Base-by-base conservation (phyloP, 73 alveolate species). In the Paramecium pentaurelia region DNA sequence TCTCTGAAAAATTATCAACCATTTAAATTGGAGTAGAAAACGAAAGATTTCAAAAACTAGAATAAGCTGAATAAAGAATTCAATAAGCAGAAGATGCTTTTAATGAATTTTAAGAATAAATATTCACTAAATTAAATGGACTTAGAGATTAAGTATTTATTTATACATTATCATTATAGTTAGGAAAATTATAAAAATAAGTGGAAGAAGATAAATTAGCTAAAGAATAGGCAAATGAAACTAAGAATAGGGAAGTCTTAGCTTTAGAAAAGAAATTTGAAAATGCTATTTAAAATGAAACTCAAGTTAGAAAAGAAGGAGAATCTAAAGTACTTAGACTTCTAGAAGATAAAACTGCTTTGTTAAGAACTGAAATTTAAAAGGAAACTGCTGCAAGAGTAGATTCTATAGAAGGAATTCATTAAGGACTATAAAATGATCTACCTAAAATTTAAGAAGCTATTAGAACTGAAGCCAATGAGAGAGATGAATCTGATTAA, bases 181-280 rank as follows among this genome's bases (percentile, higher is more conserved):
- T 94, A 73, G 68, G 60, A 47, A 71, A 86, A 58, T 75, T 68
- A 40, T 73, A 59, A 10, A 95, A 93, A 64, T 88, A 87, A 37
- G 95, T 95, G 8, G 95, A 95, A 70, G 96, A 93, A 40, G 96
- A 93, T 60, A 93, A 64, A 87, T 87, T 71, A 9, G 86, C 32
- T 95, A 95, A 22, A 22, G 25, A 22, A 22, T 22, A 22, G 25
- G 25, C 25, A 22, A 22, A 22, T 22, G 25, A 22, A 42, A 45
- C 87, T 14, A 51, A 90, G 68, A 85, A 93, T 9, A 51, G 88
- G 73, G 96, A 95, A 68, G 44, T 93, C 45, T 71, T 38, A 28
- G 40, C 59, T 58, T 86, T 95, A 14, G 95, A 95, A 42, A 20
- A 54, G 70, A 83, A 85, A 84, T 80, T 92, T 68, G 60, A 45